Evolutionary conservation across 805 yeast genomes (phyloP).

Genomic region (Metschnikowia amazonensis): DNA sequence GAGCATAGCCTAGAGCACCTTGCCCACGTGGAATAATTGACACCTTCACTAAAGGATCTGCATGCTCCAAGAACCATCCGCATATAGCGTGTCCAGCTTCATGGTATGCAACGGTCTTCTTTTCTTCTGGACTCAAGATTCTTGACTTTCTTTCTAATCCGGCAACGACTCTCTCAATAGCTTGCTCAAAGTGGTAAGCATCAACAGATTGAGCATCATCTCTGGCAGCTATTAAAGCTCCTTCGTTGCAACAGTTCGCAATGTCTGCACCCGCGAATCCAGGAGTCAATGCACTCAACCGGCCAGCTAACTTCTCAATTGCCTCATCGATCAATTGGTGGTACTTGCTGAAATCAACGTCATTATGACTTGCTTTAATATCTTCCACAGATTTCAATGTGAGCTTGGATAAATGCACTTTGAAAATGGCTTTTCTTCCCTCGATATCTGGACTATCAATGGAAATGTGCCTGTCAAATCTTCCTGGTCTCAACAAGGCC

Average conservation of each 20-base stretch:
- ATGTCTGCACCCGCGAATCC: slow-evolving; percentile 99
- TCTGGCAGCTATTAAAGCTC: slow-evolving; percentile 95
- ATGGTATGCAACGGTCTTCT: slow-evolving; percentile 89
- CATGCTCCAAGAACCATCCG: slow-evolving; percentile 90
- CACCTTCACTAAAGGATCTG: slow-evolving; percentile 92
- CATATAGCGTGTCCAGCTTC: slow-evolving; percentile 99
- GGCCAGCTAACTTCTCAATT: slow-evolving; percentile 59
- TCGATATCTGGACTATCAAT: slow-evolving; percentile 93
- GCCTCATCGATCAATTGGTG: slow-evolving; percentile 33
- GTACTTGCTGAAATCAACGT: slow-evolving; percentile 38
- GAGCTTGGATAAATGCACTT: slow-evolving; percentile 76
- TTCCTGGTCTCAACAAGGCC: slow-evolving; percentile 94
- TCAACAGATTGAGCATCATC: slow-evolving; percentile 65
- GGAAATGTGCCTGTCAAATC: slow-evolving; percentile 90
- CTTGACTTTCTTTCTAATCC: slow-evolving; percentile 91
- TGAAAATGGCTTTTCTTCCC: slow-evolving; percentile 90
- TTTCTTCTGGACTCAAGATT: slow-evolving; percentile 80
- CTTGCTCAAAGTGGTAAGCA: slow-evolving; percentile 83
- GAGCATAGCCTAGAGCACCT: slow-evolving; percentile 97
- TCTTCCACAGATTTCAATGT: slow-evolving; percentile 43
- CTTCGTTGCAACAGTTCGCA: slow-evolving; percentile 95
- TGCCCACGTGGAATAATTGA: slow-evolving; percentile 96
- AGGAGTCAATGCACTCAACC: slow-evolving; percentile 93
- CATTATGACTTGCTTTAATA: slow-evolving; percentile 35
- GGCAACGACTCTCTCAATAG: slow-evolving; percentile 95